A percentile compares a stretch with the other conserved stretches of the same genome.
phyloP scores from a whole-genome alignment of 805 yeast genomes.

The Wickerhamiella cacticola region DNA sequence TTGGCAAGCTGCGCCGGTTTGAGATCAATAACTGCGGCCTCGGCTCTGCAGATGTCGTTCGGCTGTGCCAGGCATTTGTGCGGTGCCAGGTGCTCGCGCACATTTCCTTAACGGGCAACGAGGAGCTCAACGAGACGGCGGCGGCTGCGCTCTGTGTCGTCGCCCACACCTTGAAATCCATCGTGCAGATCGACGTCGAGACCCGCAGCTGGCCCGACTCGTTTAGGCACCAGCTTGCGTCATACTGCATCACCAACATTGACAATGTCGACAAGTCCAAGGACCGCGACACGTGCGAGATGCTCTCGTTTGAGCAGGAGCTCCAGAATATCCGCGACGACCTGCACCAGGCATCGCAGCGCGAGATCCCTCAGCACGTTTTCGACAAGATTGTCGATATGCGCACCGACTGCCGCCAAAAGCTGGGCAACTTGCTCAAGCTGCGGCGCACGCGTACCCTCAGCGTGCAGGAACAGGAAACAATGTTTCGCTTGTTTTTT shows the following conservation, averaged over 20 bases:
- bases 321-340: not conserved
- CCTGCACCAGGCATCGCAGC: not conserved
- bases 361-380: constrained; percentile 8
- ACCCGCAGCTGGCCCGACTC: constrained; percentile 46
- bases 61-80: constrained; percentile 56
- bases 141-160: constrained; percentile 58
- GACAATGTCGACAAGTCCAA: constrained; percentile 28
- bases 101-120: constrained; percentile 56
- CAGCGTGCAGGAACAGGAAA: constrained; percentile 21
- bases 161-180: constrained; percentile 50
- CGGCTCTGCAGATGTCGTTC: constrained; percentile 41
- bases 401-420: constrained; percentile 17
- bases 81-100: constrained; percentile 55
- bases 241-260: constrained; percentile 71
- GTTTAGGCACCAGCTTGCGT: constrained; percentile 59
- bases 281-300: constrained; percentile 15
- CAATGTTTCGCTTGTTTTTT: constrained; percentile 20
- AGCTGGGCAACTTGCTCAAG: constrained; percentile 19
- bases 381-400: constrained; percentile 17
- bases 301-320: constrained; percentile 13
- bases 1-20: constrained; percentile 49
- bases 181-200: constrained; percentile 60
- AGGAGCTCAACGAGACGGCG: constrained; percentile 43
- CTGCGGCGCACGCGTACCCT: constrained; percentile 17
- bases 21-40: constrained; percentile 62